These are phyloP conservation scores for Citrus mangshanensis DNA, from an alignment of 345 rosid species.

Conservation along the genomic window DNA sequence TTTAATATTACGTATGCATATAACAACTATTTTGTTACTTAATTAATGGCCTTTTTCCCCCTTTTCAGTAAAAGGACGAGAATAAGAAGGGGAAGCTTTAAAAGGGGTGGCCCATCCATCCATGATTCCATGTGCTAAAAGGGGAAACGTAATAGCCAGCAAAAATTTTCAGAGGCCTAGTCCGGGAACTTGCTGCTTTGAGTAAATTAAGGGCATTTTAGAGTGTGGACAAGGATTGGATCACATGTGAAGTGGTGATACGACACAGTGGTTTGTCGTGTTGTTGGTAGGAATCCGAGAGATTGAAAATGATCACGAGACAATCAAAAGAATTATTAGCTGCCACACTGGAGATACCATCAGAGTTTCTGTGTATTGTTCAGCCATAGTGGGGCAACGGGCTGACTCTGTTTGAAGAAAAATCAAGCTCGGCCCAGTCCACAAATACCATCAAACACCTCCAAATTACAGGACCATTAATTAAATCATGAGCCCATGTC, in stretches of 20 bases:
- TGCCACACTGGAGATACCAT: background rate
- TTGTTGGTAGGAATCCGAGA: background rate
- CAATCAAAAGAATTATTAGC: background rate
- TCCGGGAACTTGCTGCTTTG: background rate
- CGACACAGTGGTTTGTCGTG: background rate
- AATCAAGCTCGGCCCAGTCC: background rate
- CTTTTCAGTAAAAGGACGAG: too few species aligned
- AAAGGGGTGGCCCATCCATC: background rate
- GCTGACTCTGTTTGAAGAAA: background rate
- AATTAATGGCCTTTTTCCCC: too few species aligned
- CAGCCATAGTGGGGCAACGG: too few species aligned
- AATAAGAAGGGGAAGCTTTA: too few species aligned
- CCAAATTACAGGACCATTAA: background rate
- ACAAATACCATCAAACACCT: background rate
- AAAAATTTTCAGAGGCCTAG: too few species aligned
- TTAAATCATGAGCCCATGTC: too few species aligned
- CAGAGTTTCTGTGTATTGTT: too few species aligned
- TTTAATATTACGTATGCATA: too few species aligned
- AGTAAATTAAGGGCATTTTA: background rate
- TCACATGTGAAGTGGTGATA: background rate
- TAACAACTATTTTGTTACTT: too few species aligned
- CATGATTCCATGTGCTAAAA: background rate
- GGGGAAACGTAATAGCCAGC: background rate
- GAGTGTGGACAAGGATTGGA: background rate
- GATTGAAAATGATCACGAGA: background rate